Base-by-base conservation (phyloP, 2,329 filamentous ascomycete genomes). In the Mycocentrospora acerina region DNA sequence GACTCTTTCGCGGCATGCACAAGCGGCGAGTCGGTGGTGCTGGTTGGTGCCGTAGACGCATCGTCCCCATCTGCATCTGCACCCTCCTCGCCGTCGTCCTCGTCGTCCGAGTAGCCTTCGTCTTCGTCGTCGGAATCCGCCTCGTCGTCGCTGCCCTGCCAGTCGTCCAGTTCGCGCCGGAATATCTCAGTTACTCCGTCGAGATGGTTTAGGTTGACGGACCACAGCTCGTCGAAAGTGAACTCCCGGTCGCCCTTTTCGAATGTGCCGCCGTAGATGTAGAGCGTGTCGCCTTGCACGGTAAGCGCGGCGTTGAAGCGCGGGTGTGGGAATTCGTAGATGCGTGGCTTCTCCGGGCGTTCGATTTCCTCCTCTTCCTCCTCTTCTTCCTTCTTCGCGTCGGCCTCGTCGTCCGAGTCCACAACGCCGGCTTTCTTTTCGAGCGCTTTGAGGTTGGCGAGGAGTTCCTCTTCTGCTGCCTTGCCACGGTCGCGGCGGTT, bases 171-270 rank as follows among this genome's bases (percentile, higher is more conserved):
- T 53, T 94, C 86, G 36, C 88, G 79, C 64, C 78, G 87, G 72
- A 91, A 97, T 32, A 97, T 80, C 68, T 96, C 86, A 64, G 90
- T 91, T 50, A 93, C 91, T 3, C 93, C 93, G 54, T 97, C 90
- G 44, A 98, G 77, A 68, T 95, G 96, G 43, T 86, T 90, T n/a
- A 98, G 75, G 59, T 98, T 90, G 43, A 97, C 83, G 2, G 89
- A 85, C 69, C 94, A 94, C 68, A 98, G 76, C 58, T 98, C 93
- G 55, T 96, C 90, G 67, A 97, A 95, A 0, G 90, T 97, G 59
- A 87, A 95, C 67, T 98, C 93, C 15, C 88, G 80, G 58, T 98
- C 93, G 13, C 88, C 91, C 63, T 95, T 93, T 63, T 98, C 93
- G 57, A 86, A 96, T 0, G 91, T 98, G 13, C 93, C 93, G 19